Evolutionary conservation across 306 rosid species (phyloP).

Genomic region (Cucumis melo): DNA sequence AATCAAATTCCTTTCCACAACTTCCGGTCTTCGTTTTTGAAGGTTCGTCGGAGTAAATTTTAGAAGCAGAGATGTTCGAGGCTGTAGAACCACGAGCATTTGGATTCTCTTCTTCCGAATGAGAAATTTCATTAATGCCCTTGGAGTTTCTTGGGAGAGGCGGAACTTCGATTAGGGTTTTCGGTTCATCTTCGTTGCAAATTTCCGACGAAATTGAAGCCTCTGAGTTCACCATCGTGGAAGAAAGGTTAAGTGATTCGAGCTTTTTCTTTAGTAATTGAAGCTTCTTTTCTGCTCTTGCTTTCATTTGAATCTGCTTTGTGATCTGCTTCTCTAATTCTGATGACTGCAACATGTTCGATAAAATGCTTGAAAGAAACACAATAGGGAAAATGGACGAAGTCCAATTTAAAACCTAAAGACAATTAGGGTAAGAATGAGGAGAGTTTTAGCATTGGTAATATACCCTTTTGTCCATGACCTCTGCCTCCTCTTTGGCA

Average conservation of each 20-base stretch:
- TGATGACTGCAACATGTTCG: constrained; percentile 28
- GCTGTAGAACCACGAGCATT: neutral
- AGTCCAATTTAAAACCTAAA: neutral
- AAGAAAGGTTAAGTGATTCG: constrained; percentile 26
- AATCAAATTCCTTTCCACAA: constrained; percentile 9
- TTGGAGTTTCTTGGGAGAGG: neutral
- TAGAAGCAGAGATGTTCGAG: neutral
- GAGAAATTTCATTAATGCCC: constrained; percentile 5
- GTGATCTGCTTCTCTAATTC: constrained; percentile 48
- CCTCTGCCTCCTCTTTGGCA: constrained; percentile 52
- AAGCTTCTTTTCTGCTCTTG: constrained; percentile 65
- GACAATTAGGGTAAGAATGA: neutral
- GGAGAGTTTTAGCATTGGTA: neutral
- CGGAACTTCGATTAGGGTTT: constrained; percentile 11
- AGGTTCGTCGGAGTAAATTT: constrained; percentile 8
- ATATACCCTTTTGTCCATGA: constrained; percentile 48
- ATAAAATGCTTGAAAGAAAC: neutral
- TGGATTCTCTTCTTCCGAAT: neutral
- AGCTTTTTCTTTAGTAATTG: constrained; percentile 42
- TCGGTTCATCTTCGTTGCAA: constrained; percentile 18
- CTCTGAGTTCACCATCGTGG: constrained; percentile 22
- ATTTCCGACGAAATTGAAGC: constrained; percentile 36
- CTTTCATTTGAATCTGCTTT: constrained; percentile 44
- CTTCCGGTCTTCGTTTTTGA: constrained; percentile 25
- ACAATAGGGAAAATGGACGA: neutral